phyloP scores from a whole-genome alignment of 1,284 basidiomycete genomes.

The Ceratobasidium papillatum region DNA sequence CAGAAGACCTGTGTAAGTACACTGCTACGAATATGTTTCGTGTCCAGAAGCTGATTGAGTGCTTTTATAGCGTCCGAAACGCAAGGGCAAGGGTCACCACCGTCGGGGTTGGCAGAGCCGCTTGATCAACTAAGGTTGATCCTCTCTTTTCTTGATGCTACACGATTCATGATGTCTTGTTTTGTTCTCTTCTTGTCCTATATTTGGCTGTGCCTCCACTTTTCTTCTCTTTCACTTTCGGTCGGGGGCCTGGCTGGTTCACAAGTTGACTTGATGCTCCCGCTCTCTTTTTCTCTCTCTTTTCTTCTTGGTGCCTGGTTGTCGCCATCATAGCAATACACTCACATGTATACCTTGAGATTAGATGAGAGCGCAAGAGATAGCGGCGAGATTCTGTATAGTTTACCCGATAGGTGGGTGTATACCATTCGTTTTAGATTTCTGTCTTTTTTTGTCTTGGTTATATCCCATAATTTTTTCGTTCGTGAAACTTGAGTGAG shows the following conservation, averaged over 20 bases:
- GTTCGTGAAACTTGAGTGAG: not conserved
- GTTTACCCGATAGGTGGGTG: conserved; percentile 1
- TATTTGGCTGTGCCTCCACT: conserved; percentile 8
- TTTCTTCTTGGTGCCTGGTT: not conserved
- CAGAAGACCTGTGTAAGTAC: conserved; percentile 19
- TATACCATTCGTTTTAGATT: conserved; percentile 13
- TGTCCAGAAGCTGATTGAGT: not conserved
- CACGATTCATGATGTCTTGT: not conserved
- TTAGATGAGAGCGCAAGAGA: not conserved
- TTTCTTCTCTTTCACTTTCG: not conserved
- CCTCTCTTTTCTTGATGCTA: not conserved
- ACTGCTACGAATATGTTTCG: not conserved
- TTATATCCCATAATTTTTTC: not conserved
- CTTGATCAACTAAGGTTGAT: conserved; percentile 10
- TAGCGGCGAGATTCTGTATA: not conserved
- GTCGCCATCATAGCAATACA: not conserved
- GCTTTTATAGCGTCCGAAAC: conserved; percentile 5
- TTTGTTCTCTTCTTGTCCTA: not conserved
- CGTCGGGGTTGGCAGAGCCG: conserved; percentile 8
- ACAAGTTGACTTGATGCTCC: not conserved
- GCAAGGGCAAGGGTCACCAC: not conserved
- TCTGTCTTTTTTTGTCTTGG: not conserved
- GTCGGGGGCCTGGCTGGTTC: conserved; percentile 12
- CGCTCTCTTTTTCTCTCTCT: not conserved
- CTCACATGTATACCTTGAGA: conserved; percentile 11